Conservation (phyloP, 2,329 filamentous ascomycete genomes). For the Sclerotinia borealis region DNA sequence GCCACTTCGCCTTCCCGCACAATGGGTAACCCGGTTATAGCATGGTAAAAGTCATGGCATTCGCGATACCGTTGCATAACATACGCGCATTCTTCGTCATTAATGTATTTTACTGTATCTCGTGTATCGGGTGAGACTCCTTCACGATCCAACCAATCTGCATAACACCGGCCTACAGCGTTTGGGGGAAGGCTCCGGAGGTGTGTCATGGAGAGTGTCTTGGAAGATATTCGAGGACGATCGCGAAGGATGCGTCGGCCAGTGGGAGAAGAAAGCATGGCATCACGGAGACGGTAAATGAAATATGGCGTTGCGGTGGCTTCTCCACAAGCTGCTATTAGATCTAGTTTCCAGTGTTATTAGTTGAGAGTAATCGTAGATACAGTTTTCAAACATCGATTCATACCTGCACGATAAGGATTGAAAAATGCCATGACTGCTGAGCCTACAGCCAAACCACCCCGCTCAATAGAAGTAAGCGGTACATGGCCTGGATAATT, state of each 20-base stretch:
- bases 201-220: conserved; percentile 54
- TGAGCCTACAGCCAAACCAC: conserved; percentile 61
- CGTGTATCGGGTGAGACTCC: conserved; percentile 90
- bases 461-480: conserved; percentile 70
- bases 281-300: conserved; percentile 82
- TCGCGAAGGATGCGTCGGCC: conserved; percentile 88
- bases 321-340: conserved; percentile 92
- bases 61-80: conserved; percentile 98
- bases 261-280: conserved; percentile 79
- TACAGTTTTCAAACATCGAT: neutral
- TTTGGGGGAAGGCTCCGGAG: conserved; percentile 67
- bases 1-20: conserved; percentile 95
- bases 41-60: conserved; percentile 97
- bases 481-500: conserved; percentile 68
- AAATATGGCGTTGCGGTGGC: conserved; percentile 93
- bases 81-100: conserved; percentile 93
- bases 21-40: conserved; percentile 81
- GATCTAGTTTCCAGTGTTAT: conserved; percentile 49
- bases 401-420: conserved; percentile 68
- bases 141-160: conserved; percentile 86
- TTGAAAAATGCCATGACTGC: conserved; percentile 61
- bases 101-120: conserved; percentile 76
- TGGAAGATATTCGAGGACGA: conserved; percentile 78
- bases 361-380: conserved; percentile 7
- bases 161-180: conserved; percentile 77